phyloP scores from a whole-genome alignment of 164 flowering plant genomes.

The Nymphaea colorata region DNA sequence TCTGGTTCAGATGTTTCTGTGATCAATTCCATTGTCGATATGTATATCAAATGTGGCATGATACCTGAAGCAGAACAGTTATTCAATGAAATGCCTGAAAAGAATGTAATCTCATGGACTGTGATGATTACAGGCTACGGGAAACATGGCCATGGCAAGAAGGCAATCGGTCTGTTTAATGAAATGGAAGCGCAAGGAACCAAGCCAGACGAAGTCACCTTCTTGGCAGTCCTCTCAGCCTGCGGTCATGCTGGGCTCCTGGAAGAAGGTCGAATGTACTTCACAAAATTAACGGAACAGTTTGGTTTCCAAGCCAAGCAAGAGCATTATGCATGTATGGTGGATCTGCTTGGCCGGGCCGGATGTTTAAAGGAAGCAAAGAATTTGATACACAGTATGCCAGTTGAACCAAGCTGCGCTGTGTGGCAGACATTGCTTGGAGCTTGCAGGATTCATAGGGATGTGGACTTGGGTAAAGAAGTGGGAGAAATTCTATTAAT shows the following conservation, averaged over 20 bases:
- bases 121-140: slow-evolving; percentile 80
- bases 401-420: slow-evolving; percentile 39
- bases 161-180: slow-evolving; percentile 41
- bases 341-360: slow-evolving; percentile 70
- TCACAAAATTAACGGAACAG: slow-evolving; percentile 30
- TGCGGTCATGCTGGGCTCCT: slow-evolving; percentile 78
- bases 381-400: slow-evolving; percentile 49
- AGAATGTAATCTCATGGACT: slow-evolving; percentile 62
- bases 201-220: slow-evolving; percentile 58
- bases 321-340: slow-evolving; percentile 88
- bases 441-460: slow-evolving; percentile 65
- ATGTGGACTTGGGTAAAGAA: slow-evolving; percentile 49
- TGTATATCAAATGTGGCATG: slow-evolving; percentile 79
- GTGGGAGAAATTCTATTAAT: slow-evolving; percentile 49
- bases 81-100: slow-evolving; percentile 33
- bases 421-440: slow-evolving; percentile 83
- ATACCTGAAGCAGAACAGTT: slow-evolving; percentile 39
- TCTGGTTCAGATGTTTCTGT: slow-evolving; percentile 50
- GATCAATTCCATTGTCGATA: slow-evolving; percentile 55
- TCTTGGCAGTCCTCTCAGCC: slow-evolving; percentile 71
- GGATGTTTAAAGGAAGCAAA: slow-evolving; percentile 60
- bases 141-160: slow-evolving; percentile 60
- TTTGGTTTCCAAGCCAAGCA: slow-evolving; percentile 27
- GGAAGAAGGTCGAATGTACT: slow-evolving; percentile 40
- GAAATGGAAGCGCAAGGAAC: slow-evolving; percentile 33